Conservation (phyloP, 495 filamentous ascomycete species). For the Jackrogersella multiformis region DNA sequence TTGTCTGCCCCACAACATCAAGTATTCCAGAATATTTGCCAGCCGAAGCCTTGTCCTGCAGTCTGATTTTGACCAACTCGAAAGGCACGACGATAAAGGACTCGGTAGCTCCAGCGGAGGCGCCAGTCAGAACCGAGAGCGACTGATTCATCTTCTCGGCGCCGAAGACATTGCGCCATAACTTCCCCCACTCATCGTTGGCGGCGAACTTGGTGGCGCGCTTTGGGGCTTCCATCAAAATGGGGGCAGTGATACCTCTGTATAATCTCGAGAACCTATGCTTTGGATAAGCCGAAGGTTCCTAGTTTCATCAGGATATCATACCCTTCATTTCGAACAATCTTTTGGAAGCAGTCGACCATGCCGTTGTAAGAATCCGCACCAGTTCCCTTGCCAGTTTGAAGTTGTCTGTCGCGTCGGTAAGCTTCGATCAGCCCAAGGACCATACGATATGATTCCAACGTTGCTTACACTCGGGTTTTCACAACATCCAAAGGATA, state of each 20-base stretch:
- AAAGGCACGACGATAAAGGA: constrained; percentile 93
- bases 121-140: constrained; percentile 90
- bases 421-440: constrained; percentile 42
- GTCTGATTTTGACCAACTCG: constrained; percentile 91
- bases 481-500: constrained; percentile 99
- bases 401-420: constrained; percentile 75
- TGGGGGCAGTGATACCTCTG: constrained; percentile 93
- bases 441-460: constrained; percentile 11
- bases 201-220: constrained; percentile 98
- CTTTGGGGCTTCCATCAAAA: constrained; percentile 99
- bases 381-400: constrained; percentile 74
- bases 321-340: constrained; percentile 92
- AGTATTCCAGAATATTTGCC: constrained; percentile 92
- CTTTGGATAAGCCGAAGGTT: constrained; percentile 19
- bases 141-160: constrained; percentile 86
- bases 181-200: constrained; percentile 95
- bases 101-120: constrained; percentile 94
- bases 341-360: constrained; percentile 97
- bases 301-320: constrained; percentile 20
- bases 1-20: constrained; percentile 84
- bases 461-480: constrained; percentile 82
- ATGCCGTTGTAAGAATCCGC: constrained; percentile 92
- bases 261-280: constrained; percentile 85
- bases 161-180: constrained; percentile 87
- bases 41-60: constrained; percentile 94